phyloP scores from a whole-genome alignment of 2,329 filamentous ascomycete species.

The Sclerotiophoma versabilis region DNA sequence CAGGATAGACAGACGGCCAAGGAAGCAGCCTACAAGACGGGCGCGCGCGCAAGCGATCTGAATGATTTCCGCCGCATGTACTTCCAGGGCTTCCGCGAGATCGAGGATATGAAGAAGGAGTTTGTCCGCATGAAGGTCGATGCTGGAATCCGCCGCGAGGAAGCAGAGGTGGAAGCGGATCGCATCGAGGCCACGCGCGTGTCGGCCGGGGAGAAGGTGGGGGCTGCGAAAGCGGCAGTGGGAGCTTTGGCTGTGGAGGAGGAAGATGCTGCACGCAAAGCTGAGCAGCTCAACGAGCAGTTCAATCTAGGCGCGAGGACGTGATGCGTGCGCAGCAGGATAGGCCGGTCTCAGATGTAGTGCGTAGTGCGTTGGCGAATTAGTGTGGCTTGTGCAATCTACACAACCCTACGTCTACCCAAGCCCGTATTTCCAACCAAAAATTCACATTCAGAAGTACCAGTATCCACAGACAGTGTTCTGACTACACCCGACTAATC shows the following conservation, averaged over 20 bases:
- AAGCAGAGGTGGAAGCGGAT: background rate
- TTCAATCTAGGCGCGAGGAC: background rate
- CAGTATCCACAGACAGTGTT: too few relatives aligned
- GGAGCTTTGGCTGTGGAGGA: background rate
- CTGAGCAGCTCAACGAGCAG: background rate
- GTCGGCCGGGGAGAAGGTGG: background rate
- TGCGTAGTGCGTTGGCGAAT: too few relatives aligned
- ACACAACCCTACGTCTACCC: too few relatives aligned
- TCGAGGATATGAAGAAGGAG: conserved; percentile 41
- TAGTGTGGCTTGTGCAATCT: too few relatives aligned
- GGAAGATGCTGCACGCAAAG: background rate
- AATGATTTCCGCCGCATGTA: conserved; percentile 70
- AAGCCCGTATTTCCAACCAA: too few relatives aligned
- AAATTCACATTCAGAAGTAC: too few relatives aligned
- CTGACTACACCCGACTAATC: too few relatives aligned
- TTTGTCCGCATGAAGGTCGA: conserved; percentile 33
- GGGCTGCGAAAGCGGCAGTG: background rate
- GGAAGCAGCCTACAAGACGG: conserved; percentile 50
- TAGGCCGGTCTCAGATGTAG: too few relatives aligned
- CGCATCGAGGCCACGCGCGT: background rate
- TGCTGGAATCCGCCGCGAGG: background rate
- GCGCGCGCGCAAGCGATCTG: conserved; percentile 68
- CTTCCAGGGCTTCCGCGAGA: conserved; percentile 51
- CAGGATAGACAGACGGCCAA: conserved; percentile 28
- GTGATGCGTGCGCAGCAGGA: too few relatives aligned